Evolutionary conservation across 2,329 filamentous ascomycete genomes (phyloP).

Genomic region (Penicillium polonicum): DNA sequence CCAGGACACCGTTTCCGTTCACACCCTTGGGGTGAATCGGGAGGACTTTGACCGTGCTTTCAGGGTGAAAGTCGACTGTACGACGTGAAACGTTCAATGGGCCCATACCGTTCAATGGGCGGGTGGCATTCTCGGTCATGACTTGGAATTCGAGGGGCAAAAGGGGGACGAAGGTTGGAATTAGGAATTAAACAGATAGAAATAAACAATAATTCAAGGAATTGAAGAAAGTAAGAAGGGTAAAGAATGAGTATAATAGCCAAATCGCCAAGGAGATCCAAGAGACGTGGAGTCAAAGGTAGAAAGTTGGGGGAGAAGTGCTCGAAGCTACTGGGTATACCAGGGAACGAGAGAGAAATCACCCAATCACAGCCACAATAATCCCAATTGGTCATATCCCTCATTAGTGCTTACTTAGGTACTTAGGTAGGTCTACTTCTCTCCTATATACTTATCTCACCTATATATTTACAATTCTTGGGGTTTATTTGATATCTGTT

Average conservation of each 20-base stretch:
- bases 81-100: conserved; percentile 18
- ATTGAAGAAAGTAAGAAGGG: neutral
- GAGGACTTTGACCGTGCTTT: conserved; percentile 21
- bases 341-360: conserved; percentile 10
- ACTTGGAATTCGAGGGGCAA: conserved; percentile 16
- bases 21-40: conserved; percentile 18
- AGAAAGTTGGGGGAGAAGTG: conserved; percentile 9
- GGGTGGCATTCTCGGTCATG: conserved; percentile 19
- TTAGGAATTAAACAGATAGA: conserved; percentile 2
- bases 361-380: conserved; percentile 17
- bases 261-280: neutral
- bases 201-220: neutral
- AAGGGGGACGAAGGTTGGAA: neutral
- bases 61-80: conserved; percentile 30
- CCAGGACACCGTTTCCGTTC: conserved; percentile 14
- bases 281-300: neutral
- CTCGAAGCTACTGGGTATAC: conserved; percentile 21
- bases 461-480: neutral
- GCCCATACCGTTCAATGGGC: conserved; percentile 31
- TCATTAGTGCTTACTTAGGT: neutral
- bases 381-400: conserved; percentile 18
- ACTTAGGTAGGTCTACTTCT: no score
- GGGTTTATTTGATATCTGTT: no score
- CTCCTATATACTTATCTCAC: neutral
- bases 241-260: neutral